A percentile compares a stretch with the other conserved stretches of the same genome.
phyloP scores from a whole-genome alignment of 2,329 filamentous ascomycete species.

The Orbilia javanica region DNA sequence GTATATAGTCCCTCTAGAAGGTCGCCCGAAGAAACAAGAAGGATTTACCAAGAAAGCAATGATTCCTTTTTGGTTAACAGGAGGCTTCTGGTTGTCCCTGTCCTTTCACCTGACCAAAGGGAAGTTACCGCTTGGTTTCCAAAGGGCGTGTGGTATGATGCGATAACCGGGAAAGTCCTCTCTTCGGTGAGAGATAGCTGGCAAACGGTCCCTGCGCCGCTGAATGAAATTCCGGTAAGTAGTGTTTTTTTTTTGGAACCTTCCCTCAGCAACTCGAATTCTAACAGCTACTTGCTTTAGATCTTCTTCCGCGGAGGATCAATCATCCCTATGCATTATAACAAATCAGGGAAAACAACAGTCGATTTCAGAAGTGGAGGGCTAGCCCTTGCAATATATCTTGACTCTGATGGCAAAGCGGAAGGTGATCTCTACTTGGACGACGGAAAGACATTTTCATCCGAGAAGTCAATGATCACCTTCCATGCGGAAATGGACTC shows the following conservation, averaged over 20 bases:
- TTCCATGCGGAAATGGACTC: slow-evolving; percentile 1
- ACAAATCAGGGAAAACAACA: slow-evolving; percentile 42
- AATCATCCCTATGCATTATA: slow-evolving; percentile 45
- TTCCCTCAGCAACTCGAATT: too few relatives aligned
- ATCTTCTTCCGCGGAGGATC: slow-evolving; percentile 34
- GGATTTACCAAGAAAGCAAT: slow-evolving; percentile 36
- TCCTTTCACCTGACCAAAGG: slow-evolving; percentile 18
- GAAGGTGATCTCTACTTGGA: slow-evolving; percentile 33
- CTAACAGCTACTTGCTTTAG: slow-evolving; percentile 1
- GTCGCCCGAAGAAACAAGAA: slow-evolving; percentile 3
- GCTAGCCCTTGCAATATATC: slow-evolving; percentile 24
- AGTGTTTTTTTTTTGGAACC: too few relatives aligned
- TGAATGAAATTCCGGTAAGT: slow-evolving; percentile 48
- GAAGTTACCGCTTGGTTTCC: slow-evolving; percentile 48
- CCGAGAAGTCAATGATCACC: slow-evolving; percentile 22
- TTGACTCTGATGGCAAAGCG: slow-evolving; percentile 18
- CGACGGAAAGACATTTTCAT: slow-evolving; percentile 26
- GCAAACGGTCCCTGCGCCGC: slow-evolving; percentile 26
- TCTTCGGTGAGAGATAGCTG: slow-evolving; percentile 11
- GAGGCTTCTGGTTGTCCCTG: slow-evolving; percentile 36
- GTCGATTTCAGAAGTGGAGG: slow-evolving; percentile 48
- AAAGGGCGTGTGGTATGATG: slow-evolving; percentile 47
- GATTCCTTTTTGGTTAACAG: slow-evolving; percentile 38
- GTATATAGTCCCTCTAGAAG: slow-evolving; percentile 10
- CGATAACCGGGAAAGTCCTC: slow-evolving; percentile 11